Base-by-base conservation (phyloP, 495 filamentous ascomycete genomes). In the Polyplosphaeria fusca region DNA sequence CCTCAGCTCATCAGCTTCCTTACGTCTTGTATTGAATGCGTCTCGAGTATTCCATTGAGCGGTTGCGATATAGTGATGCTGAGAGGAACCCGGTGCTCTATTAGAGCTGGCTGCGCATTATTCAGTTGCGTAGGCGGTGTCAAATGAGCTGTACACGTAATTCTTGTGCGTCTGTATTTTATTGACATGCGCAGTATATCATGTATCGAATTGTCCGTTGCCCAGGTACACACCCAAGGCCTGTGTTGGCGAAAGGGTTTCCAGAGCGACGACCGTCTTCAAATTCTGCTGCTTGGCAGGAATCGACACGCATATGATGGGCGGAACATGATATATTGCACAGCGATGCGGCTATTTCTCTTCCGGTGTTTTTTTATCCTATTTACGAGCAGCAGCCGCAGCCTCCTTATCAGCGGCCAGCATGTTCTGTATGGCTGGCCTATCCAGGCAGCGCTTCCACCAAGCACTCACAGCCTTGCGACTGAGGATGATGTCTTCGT, bases 401-500 rank as follows among this genome's bases (percentile, higher is more conserved):
- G 52, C 52, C 52, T 55, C 42, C 41, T 47, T 46, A 32, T 47
- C 52, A 37, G 41, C 43, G 42, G 52, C 52, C 52, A 55, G 25
- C 52, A 47, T 38, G 20, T 47, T 47, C 43, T 55, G 52, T 38
- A 55, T 47, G 14, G 41, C 52, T 47, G 52, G 52, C 42, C 43
- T 47, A 40, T 55, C 28, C 43, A 55, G 18, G 20, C 52, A 55
- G 28, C 52, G 41, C 12, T 55, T 32, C 52, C 52, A 55, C 52
- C 52, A 55, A 46, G 52, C 52, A 47, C 46, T 71, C 63, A 76
- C 71, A 64, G 68, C 67, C 61, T 71, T 55, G 51, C 73, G 70
- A 67, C 66, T 69, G 51, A 58, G 49, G 42, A 76, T 67, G 45
- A 76, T 42, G 55, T 76, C 71, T 64, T 64, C 71, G 35, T 72